Evolutionary conservation across 1,139 yeast species (phyloP).

Genomic region (Candida buenavistaensis): DNA sequence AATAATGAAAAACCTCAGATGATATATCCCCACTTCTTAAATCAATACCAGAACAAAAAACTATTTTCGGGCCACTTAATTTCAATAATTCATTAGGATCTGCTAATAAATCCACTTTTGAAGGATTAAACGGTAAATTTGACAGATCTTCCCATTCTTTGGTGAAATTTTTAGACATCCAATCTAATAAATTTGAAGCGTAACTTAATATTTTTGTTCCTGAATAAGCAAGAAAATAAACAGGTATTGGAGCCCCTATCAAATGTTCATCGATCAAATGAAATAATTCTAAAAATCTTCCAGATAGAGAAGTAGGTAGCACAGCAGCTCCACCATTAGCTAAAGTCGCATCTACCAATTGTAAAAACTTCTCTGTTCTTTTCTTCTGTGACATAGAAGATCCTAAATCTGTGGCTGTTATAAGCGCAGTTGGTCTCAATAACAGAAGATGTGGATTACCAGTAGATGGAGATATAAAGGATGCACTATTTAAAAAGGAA

Average conservation of each 20-base stretch:
- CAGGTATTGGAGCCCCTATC: conserved; percentile 62
- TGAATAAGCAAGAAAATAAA: conserved; percentile 72
- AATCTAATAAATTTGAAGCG: conserved; percentile 88
- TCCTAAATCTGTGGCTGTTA: conserved; percentile 76
- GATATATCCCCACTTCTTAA: conserved; percentile 66
- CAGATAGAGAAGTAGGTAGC: conserved; percentile 81
- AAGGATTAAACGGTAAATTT: conserved; percentile 70
- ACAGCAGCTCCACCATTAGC: conserved; percentile 75
- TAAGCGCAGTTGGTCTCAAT: conserved; percentile 78
- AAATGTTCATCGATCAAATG: conserved; percentile 66
- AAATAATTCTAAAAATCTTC: conserved; percentile 78
- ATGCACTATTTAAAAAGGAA: conserved; percentile 79
- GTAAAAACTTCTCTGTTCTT: conserved; percentile 64
- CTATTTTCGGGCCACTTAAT: conserved; percentile 72
- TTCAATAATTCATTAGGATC: conserved; percentile 58
- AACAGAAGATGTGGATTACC: conserved; percentile 63
- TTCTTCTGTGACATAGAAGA: conserved; percentile 63
- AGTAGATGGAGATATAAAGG: conserved; percentile 48
- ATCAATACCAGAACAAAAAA: conserved; percentile 77
- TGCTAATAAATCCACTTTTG: conserved; percentile 56
- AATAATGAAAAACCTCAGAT: conserved; percentile 51
- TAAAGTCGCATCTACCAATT: conserved; percentile 64
- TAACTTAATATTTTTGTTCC: conserved; percentile 78
- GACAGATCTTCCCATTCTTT: conserved; percentile 63
- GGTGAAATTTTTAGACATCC: conserved; percentile 85